A percentile compares a stretch with the other conserved stretches of the same genome.
Evolutionary conservation across 768 basidiomycete genomes (phyloP).

Genomic region (Trametopsis cervina): DNA sequence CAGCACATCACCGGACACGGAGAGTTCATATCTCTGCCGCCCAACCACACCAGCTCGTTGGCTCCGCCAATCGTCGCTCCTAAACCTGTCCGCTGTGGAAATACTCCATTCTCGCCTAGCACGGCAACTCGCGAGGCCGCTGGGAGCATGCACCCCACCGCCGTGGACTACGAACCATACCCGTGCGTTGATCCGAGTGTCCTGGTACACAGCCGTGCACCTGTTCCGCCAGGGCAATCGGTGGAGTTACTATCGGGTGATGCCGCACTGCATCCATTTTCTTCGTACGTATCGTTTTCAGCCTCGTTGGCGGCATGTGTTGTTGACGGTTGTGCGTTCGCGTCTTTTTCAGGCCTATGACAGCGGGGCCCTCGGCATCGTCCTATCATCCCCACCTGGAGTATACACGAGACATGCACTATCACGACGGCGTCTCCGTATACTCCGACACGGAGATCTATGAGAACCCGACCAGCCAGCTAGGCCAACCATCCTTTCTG

Average conservation of each 20-base stretch:
- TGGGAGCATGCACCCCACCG: background rate
- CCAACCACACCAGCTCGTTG: background rate
- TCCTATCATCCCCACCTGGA: background rate
- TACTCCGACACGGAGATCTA: background rate
- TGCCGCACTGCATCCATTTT: background rate
- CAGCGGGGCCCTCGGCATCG: background rate
- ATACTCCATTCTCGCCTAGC: background rate
- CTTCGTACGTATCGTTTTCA: background rate
- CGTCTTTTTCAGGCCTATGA: background rate
- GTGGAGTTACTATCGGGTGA: background rate
- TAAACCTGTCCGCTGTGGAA: background rate
- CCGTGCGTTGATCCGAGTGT: background rate
- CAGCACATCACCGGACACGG: background rate
- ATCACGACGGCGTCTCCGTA: background rate
- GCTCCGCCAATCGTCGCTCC: background rate
- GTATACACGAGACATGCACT: background rate
- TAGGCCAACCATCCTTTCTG: background rate
- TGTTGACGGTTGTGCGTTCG: background rate
- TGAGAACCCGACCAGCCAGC: background rate
- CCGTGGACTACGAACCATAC: background rate
- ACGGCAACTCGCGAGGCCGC: background rate
- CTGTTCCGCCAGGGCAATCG: background rate
- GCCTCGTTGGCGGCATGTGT: background rate
- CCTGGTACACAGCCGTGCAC: background rate
- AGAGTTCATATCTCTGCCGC: background rate